Conservation (phyloP, 1,284 basidiomycete genomes). For the Ceratobasidium sp. region DNA sequence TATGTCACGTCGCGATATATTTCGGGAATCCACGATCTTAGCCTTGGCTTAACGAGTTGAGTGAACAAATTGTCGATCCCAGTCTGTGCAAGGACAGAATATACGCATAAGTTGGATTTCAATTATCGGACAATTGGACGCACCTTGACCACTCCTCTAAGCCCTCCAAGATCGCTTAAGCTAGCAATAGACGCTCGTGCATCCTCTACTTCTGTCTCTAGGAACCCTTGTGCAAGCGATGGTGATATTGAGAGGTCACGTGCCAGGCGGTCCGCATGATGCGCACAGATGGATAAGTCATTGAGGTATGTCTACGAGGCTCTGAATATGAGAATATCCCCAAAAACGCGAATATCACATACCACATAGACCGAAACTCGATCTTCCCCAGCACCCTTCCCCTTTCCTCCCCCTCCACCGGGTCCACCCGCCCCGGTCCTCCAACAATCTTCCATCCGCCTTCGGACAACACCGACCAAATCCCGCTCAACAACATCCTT, state of each 20-base stretch:
- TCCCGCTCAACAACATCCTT: conserved; percentile 84
- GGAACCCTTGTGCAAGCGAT: conserved; percentile 77
- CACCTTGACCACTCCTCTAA: conserved; percentile 41
- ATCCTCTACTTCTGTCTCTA: conserved; percentile 68
- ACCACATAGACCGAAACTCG: conserved; percentile 81
- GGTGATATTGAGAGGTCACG: conserved; percentile 76
- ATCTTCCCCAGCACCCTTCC: conserved; percentile 83
- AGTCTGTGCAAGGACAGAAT: conserved; percentile 65
- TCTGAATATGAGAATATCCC: neutral
- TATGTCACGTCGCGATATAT: conserved; percentile 93
- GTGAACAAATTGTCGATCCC: conserved; percentile 96
- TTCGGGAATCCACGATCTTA: conserved; percentile 87
- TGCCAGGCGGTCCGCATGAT: conserved; percentile 84
- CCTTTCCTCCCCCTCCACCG: conserved; percentile 67
- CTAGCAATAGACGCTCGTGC: conserved; percentile 52
- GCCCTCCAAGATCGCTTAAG: conserved; percentile 29
- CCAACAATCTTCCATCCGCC: conserved; percentile 88
- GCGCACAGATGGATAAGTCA: conserved; percentile 57
- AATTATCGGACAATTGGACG: conserved; percentile 49
- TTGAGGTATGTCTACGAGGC: conserved; percentile 88
- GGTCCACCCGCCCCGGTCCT: conserved; percentile 60
- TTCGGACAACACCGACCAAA: conserved; percentile 81
- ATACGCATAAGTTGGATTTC: conserved; percentile 45
- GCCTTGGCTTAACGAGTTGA: conserved; percentile 86
- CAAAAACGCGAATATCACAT: conserved; percentile 57